phyloP scores from a whole-genome alignment of 2,329 filamentous ascomycete species.

The Trichoderma citrinoviride region DNA sequence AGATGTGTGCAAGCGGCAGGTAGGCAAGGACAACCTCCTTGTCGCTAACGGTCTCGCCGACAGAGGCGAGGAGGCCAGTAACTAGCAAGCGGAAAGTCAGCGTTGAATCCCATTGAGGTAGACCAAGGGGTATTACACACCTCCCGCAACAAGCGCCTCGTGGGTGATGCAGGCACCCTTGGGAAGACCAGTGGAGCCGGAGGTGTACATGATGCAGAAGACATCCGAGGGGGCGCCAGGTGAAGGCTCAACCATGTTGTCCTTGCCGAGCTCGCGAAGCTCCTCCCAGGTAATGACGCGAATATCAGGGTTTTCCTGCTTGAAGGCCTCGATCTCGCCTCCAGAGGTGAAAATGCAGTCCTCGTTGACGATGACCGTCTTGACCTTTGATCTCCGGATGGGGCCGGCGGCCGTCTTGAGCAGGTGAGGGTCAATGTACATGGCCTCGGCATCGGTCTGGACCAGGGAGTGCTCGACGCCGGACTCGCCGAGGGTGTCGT shows the following conservation, averaged over 20 bases:
- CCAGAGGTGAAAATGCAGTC: constrained; percentile 50
- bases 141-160: constrained; percentile 71
- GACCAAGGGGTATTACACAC: constrained; percentile 35
- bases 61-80: constrained; percentile 74
- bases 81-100: constrained; percentile 43
- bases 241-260: constrained; percentile 67
- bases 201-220: constrained; percentile 84
- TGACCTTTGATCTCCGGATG: constrained; percentile 56
- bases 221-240: constrained; percentile 73
- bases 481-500: constrained; percentile 84
- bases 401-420: constrained; percentile 58
- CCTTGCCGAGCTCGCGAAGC: constrained; percentile 57
- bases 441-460: constrained; percentile 75
- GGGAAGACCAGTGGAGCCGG: constrained; percentile 82
- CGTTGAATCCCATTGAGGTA: background rate
- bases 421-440: constrained; percentile 84
- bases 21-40: constrained; percentile 84
- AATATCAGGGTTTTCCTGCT: constrained; percentile 53
- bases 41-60: constrained; percentile 74
- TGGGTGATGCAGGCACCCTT: constrained; percentile 87
- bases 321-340: constrained; percentile 55
- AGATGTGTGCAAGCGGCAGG: constrained; percentile 89
- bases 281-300: constrained; percentile 55
- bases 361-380: constrained; percentile 63
- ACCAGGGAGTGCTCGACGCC: constrained; percentile 83